These are phyloP conservation scores for Cunninghamia lanceolata DNA, from an alignment of 75 land plant species.

Conservation along the genomic window DNA sequence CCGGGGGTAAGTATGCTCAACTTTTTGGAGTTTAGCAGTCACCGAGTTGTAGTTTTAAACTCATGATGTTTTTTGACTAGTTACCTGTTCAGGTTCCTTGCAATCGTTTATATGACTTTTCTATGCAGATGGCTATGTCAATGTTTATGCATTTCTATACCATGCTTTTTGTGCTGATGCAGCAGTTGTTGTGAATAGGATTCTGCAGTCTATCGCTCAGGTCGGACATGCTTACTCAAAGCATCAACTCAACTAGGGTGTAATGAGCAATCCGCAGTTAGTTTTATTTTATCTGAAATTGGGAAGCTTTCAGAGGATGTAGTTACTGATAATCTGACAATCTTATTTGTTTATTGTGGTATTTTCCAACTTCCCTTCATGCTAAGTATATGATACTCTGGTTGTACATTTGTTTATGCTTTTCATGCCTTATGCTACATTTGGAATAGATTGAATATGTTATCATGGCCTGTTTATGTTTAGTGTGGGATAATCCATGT, in stretches of 20 bases:
- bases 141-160: neutral
- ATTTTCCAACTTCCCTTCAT: constrained; percentile 8
- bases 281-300: constrained; percentile 59
- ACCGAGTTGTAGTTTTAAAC: neutral
- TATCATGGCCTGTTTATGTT: neutral
- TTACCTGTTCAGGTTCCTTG: neutral
- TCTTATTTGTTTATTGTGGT: constrained; percentile 61
- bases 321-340: constrained; percentile 28
- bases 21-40: neutral
- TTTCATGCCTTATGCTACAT: neutral
- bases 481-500: neutral
- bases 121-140: neutral
- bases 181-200: constrained; percentile 21
- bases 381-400: neutral
- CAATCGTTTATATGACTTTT: neutral
- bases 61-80: neutral
- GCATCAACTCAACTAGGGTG: constrained; percentile 25
- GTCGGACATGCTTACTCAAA: constrained; percentile 28
- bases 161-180: neutral
- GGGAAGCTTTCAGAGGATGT: constrained; percentile 40
- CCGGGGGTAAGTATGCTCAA: constrained; percentile 9
- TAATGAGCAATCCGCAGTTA: constrained; percentile 31
- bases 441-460: neutral
- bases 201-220: constrained; percentile 37
- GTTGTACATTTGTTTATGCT: neutral